These are phyloP conservation scores for Phylloporus scabripes DNA, from an alignment of 768 basidiomycete species.

Conservation along the genomic window DNA sequence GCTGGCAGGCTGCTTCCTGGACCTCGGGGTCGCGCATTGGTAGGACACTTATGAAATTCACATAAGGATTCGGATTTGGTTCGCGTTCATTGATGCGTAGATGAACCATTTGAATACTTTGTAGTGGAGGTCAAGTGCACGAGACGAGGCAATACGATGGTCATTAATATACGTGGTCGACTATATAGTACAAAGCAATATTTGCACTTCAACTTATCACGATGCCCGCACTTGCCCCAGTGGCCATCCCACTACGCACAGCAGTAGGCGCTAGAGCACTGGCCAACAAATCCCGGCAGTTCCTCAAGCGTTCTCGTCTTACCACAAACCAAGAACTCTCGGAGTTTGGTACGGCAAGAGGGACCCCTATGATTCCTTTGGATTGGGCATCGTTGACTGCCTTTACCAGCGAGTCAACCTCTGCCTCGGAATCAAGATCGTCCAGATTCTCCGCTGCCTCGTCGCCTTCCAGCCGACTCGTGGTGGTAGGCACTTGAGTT, in stretches of 20 bases:
- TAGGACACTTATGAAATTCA: slow-evolving; percentile 72
- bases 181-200: not conserved
- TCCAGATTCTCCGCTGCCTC: slow-evolving; percentile 67
- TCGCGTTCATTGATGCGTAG: slow-evolving; percentile 63
- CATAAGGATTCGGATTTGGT: slow-evolving; percentile 65
- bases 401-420: slow-evolving; percentile 68
- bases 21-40: slow-evolving; percentile 36
- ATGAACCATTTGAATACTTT: slow-evolving; percentile 53
- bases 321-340: slow-evolving; percentile 79
- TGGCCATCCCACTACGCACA: slow-evolving; percentile 21
- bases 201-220: slow-evolving; percentile 13
- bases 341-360: slow-evolving; percentile 68
- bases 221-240: slow-evolving; percentile 15
- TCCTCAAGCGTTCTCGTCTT: slow-evolving; percentile 57
- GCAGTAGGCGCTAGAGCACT: slow-evolving; percentile 39
- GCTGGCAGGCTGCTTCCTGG: slow-evolving; percentile 62
- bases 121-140: not conserved
- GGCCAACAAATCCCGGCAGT: slow-evolving; percentile 53
- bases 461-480: slow-evolving; percentile 49
- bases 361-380: slow-evolving; percentile 55
- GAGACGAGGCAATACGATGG: not conserved
- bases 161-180: not conserved
- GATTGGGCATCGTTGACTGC: slow-evolving; percentile 53
- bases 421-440: slow-evolving; percentile 79
- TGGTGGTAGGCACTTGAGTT: slow-evolving; percentile 46